These are phyloP conservation scores for Agroathelia rolfsii DNA, from an alignment of 1,284 basidiomycete genomes.

Conservation along the genomic window DNA sequence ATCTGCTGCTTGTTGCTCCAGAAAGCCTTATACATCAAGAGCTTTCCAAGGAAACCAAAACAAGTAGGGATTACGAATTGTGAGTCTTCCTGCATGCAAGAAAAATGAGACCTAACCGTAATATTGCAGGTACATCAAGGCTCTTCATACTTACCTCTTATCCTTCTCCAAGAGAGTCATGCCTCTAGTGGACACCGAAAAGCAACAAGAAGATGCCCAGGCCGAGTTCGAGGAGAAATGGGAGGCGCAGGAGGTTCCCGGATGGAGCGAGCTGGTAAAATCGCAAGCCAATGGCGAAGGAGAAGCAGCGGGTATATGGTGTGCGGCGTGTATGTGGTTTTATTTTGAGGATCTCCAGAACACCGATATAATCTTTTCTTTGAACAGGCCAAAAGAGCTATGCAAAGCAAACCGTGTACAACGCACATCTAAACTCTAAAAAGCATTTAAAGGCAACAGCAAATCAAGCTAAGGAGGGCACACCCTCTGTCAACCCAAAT, in stretches of 20 bases:
- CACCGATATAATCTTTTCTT: slow-evolving; percentile 8
- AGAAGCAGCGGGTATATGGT: slow-evolving; percentile 76
- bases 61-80: slow-evolving; percentile 72
- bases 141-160: slow-evolving; percentile 75
- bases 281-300: slow-evolving; percentile 29
- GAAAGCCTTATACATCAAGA: slow-evolving; percentile 56
- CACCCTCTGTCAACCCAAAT: slow-evolving; percentile 51
- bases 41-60: slow-evolving; percentile 63
- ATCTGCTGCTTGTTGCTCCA: slow-evolving; percentile 59
- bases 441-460: slow-evolving; percentile 88
- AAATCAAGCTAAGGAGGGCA: slow-evolving; percentile 51
- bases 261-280: slow-evolving; percentile 66
- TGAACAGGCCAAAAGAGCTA: slow-evolving; percentile 80
- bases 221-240: slow-evolving; percentile 72
- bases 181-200: slow-evolving; percentile 77
- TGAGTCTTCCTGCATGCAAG: slow-evolving; percentile 30
- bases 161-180: slow-evolving; percentile 84
- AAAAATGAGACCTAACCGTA: not conserved
- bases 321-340: slow-evolving; percentile 74
- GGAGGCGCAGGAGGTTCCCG: slow-evolving; percentile 63
- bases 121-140: slow-evolving; percentile 65
- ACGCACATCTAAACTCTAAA: slow-evolving; percentile 90
- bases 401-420: slow-evolving; percentile 96
- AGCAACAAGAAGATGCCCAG: slow-evolving; percentile 55
- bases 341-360: slow-evolving; percentile 6